These are phyloP conservation scores for Fusarium verticillioides DNA, from an alignment of 2,329 filamentous ascomycete genomes.

Conservation along the genomic window DNA sequence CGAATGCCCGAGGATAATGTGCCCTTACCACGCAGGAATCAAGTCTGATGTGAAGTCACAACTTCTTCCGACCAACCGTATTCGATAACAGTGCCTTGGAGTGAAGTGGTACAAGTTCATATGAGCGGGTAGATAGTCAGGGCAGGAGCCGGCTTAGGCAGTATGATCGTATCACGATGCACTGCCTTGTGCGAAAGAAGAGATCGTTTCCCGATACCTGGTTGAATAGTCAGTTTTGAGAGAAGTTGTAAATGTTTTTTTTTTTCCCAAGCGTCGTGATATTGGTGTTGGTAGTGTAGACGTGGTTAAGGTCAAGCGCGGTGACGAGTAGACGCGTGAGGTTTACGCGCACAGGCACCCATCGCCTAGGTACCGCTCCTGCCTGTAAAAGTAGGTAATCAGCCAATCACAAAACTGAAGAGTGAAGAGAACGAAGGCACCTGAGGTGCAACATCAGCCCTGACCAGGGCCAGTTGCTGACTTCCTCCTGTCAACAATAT, in stretches of 20 bases:
- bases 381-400: not conserved
- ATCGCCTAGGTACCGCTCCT: conserved; percentile 4
- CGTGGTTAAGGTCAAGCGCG: not conserved
- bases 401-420: conserved; percentile 26
- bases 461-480: not conserved
- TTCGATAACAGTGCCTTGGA: not conserved
- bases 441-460: not conserved
- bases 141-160: conserved; percentile 2
- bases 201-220: conserved; percentile 23
- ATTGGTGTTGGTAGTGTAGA: not conserved
- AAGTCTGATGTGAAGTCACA: conserved; percentile 1
- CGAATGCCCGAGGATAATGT: not conserved
- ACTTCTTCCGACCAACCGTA: conserved; percentile 11
- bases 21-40: conserved; percentile 1
- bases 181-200: conserved; percentile 20
- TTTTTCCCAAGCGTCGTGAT: not conserved
- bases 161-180: conserved; percentile 21
- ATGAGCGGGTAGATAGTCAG: conserved; percentile 17
- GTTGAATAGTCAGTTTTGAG: not conserved
- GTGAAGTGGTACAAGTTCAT: conserved; percentile 31
- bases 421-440: not conserved
- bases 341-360: conserved; percentile 24
- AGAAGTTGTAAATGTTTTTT: not conserved
- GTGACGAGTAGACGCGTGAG: conserved; percentile 33
- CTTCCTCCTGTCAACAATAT: not conserved